Evolutionary conservation across 257 asterid species (phyloP), one percentile per base, ranked within the genome.

Genomic region (Coffea eugenioides): DNA sequence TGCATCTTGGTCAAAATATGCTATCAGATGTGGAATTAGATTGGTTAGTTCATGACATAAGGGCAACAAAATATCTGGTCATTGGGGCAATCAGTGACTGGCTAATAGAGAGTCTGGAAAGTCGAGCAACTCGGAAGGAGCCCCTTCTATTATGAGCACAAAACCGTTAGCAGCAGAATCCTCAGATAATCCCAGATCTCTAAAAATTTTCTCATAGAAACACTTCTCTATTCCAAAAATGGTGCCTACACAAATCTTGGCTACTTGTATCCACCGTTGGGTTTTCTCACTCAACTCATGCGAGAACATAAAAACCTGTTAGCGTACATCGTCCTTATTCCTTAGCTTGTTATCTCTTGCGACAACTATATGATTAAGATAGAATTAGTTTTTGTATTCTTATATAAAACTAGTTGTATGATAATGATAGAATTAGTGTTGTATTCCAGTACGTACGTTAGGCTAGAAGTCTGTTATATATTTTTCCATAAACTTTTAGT

Each of bases 21-120:
- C 5, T 2, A 56, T 66, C 46, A 75, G 14, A 23, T 9, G 6
- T 3, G 70, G 71, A 68, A 75, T 23, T 16, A 75, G 57, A 57
- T 23, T 14, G 18, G n/a, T 12, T 4, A 75, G 8, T 39, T 75
- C 79, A 39, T 75, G 54, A 27, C 41, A 75, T 6, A 75, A 5
- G n/a, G 57, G 79, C 12, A 75, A 6, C 10, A 75, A 34, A 13
- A 59, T 57, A 57, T 41, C 71, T 91, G 39, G 91, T 88, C 78
- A 92, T 93, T 43, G 93, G 93, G 96, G 91, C 13, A 92, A 89
- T 79, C 91, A 81, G 65, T 77, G 78, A 64, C 93, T 84, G 39
- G 87, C 87, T 31, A 95, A 87, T 79, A 93, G 87, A 2, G 93
- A 92, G 77, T 92, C 94, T 0, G 96, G 92, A 76, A 93, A 92